Evolutionary conservation across 768 basidiomycete species (phyloP).

Genomic region (Psilocybe tampanensis): DNA sequence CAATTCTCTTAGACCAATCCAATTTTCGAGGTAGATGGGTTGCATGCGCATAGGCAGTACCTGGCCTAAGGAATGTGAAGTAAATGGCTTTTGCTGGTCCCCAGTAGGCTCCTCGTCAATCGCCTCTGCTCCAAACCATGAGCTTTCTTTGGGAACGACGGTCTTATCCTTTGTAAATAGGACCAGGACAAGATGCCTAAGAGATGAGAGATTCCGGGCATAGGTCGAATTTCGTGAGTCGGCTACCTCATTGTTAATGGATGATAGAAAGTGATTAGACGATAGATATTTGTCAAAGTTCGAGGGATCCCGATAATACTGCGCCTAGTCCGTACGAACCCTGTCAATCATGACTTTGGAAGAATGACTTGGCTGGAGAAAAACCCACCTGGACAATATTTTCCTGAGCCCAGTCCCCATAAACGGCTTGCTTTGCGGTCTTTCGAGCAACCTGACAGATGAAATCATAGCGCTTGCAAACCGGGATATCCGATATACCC

Average conservation of each 20-base stretch:
- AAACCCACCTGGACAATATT: slow-evolving; percentile 73
- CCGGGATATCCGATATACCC: slow-evolving; percentile 78
- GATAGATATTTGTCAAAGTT: slow-evolving; percentile 60
- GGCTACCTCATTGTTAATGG: slow-evolving; percentile 78
- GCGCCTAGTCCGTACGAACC: slow-evolving; percentile 52
- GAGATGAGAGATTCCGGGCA: slow-evolving; percentile 55
- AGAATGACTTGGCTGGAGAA: neutral
- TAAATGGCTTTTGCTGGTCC: neutral
- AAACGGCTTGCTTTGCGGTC: slow-evolving; percentile 64
- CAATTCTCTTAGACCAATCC: slow-evolving; percentile 75
- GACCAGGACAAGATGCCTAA: slow-evolving; percentile 72
- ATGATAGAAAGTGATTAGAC: slow-evolving; percentile 67
- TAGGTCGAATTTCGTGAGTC: slow-evolving; percentile 60
- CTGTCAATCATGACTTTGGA: neutral
- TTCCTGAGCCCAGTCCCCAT: slow-evolving; percentile 74
- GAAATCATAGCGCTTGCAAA: slow-evolving; percentile 65
- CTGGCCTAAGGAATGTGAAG: neutral
- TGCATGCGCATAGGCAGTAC: slow-evolving; percentile 76
- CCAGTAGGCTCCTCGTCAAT: slow-evolving; percentile 33
- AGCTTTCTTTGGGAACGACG: slow-evolving; percentile 81
- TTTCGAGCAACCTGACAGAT: slow-evolving; percentile 69
- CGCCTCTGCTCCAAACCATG: slow-evolving; percentile 83
- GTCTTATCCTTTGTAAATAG: slow-evolving; percentile 75
- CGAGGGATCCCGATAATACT: slow-evolving; percentile 80
- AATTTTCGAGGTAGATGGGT: slow-evolving; percentile 74